Conservation (phyloP, 345 rosid genomes). For the Brassica juncea region DNA sequence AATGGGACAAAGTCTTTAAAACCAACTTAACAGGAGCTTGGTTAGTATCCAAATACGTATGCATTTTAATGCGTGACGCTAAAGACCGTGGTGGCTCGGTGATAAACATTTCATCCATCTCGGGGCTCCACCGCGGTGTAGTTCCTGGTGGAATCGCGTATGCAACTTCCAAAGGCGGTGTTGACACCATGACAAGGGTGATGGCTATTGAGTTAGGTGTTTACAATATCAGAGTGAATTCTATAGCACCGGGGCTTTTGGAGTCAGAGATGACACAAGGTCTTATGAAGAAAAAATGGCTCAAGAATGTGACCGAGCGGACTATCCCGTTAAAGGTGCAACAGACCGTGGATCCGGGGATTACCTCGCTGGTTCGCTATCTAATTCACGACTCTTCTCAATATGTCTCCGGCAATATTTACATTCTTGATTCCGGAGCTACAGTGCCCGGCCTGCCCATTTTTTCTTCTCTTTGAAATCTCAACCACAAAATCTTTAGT, state of each 20-base stretch:
- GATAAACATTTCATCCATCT: slow-evolving; percentile 2
- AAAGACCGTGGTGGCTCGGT: not conserved
- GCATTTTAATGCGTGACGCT: not conserved
- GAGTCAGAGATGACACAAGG: not conserved
- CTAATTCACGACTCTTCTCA: not conserved
- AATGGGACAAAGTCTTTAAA: not conserved
- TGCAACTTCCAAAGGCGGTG: not conserved
- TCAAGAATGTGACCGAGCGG: not conserved
- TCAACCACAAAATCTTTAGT: not conserved
- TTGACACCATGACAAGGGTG: not conserved
- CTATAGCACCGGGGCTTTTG: not conserved
- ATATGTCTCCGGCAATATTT: not conserved
- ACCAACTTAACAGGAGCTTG: not conserved
- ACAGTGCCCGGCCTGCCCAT: not conserved
- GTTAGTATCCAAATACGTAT: slow-evolving; percentile 1
- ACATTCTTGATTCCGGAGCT: not conserved
- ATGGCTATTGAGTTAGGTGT: not conserved
- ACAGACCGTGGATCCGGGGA: slow-evolving; percentile 7
- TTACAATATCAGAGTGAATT: not conserved
- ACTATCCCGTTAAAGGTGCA: not conserved
- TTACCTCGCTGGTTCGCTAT: slow-evolving; percentile 1
- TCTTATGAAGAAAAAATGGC: not conserved
- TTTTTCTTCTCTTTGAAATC: not conserved
- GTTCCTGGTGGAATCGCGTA: not conserved
- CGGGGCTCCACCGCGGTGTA: not conserved